Evolutionary conservation across 2,329 filamentous ascomycete genomes (phyloP), one percentile per base, ranked within the genome.

Genomic region (Taxawa tesnikishii): DNA sequence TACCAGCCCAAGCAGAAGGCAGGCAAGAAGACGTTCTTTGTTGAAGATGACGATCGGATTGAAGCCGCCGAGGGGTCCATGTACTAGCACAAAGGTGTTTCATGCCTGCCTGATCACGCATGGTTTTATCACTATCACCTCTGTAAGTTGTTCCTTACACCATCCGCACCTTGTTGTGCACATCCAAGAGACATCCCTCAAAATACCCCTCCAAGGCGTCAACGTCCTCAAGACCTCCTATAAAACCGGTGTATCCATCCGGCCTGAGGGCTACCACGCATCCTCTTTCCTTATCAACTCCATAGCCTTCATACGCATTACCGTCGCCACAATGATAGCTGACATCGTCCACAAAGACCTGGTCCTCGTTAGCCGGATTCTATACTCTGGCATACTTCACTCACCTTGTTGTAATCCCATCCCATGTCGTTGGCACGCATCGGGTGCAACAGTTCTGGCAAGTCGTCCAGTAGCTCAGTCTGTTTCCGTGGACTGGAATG

Each of bases 241-340:
- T 43, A 31, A 47, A 56, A 1, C 56, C 65, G 18, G 79, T 68
- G 49, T 81, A 73, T 45, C 77, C 72, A 55, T 82, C 78, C 2
- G 77, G 78, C 26, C 78, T 51, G 3, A 74, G 50, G 2, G 73
- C 54, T 1, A 77, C 67, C 4, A 72, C 56, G 38, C 68, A 72
- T 0, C 76, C 75, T 15, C 50, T 51, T 30, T 62, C 54, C n/a
- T 42, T 48, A 37, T 72, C 60, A 2, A 82, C 60, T 0, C 74
- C 75, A 36, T 73, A 79, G 5, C 62, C 62, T 33, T 64, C 54
- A 43, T 79, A 65, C n/a, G 54, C 53, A 29, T 58, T 43, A 1
- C 51, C 56, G 41, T 51, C 53, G 2, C 55, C 58, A 37, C 59
- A 51, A 37, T 60, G 54, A 36, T 60, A 61, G 36, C 51, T 56